Base-by-base conservation (phyloP, 2,329 filamentous ascomycete species). In the Hypocreales sp. region DNA sequence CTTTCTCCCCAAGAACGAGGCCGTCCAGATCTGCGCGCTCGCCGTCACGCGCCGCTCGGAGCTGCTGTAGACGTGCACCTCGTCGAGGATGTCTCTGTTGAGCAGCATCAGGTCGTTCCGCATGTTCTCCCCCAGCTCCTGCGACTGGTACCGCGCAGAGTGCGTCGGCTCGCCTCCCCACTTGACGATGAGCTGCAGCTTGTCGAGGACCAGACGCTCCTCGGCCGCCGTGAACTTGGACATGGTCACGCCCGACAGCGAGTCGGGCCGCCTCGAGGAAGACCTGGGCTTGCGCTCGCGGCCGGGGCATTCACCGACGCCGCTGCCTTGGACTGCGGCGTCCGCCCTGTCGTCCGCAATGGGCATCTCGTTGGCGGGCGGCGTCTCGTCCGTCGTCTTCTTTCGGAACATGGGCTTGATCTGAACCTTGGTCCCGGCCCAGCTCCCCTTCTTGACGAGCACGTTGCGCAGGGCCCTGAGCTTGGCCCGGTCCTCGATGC, bases 351-450 rank as follows among this genome's bases (percentile, higher is more conserved):
- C 48, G 9, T 53, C 44, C 5, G 39, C 13, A 10, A 35, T 35
- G 5, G 45, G 37, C 18, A 51, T 37, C 32, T 60, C 58, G 9
- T 53, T 46, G 4, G 54, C 46, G 2, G 46, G 32, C 4, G 46
- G 26, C 32, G 58, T 48, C 36, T 75, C 70, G 27, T 79, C 70
- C 3, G 73, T 68, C 44, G 74, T 82, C 44, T 83, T 76, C 57
- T 87, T 93, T 27, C 86, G 75, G 53, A 98, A 98, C 84, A 98
- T 93, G 8, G 90, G 90, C 53, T 98, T 98, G 49, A 98, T 95
- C 53, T 98, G 90, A 3, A 98, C 84, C 51, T 98, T 98, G 2
- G 90, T 98, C 1, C 90, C 90, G 4, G 84, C 77, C 79, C 87
- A 94, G 13, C 74, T 75, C 2, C 86, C 84, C 51, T 98, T 98